Conservation (phyloP, 2,329 filamentous ascomycete genomes). For the Beauveria sp. region DNA sequence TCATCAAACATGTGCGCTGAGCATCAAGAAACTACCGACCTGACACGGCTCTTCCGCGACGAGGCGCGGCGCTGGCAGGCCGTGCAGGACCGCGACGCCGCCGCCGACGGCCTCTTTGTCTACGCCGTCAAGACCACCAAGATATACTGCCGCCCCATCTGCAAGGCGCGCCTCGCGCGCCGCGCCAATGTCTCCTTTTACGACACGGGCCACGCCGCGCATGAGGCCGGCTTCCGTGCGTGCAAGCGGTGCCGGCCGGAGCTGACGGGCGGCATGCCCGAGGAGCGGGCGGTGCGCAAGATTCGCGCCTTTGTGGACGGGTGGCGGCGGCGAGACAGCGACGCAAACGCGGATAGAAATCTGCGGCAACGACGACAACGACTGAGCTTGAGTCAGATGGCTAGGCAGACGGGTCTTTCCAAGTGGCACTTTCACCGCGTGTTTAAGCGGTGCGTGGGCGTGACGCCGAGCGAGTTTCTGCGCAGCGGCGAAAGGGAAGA, state of each 20-base stretch:
- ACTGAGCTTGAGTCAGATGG: slow-evolving; percentile 36
- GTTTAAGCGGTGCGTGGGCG: slow-evolving; percentile 47
- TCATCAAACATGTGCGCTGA: background rate
- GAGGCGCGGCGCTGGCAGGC: slow-evolving; percentile 29
- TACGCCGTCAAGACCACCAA: slow-evolving; percentile 37
- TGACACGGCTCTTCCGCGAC: slow-evolving; percentile 19
- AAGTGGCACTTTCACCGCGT: slow-evolving; percentile 52
- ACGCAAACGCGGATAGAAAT: background rate
- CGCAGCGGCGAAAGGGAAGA: slow-evolving; percentile 6
- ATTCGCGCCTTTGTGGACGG: slow-evolving; percentile 26
- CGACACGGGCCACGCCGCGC: slow-evolving; percentile 35
- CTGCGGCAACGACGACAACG: background rate
- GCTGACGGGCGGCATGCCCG: slow-evolving; percentile 31
- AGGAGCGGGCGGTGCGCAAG: slow-evolving; percentile 35
- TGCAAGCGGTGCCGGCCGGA: slow-evolving; percentile 50
- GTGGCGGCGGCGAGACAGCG: slow-evolving; percentile 16
- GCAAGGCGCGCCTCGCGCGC: slow-evolving; percentile 51
- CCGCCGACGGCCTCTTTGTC: slow-evolving; percentile 32
- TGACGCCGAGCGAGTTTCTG: slow-evolving; percentile 35
- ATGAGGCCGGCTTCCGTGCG: slow-evolving; percentile 40
- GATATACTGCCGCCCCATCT: slow-evolving; percentile 54
- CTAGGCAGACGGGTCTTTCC: slow-evolving; percentile 42
- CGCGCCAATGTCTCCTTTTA: slow-evolving; percentile 54
- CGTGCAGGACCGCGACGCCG: slow-evolving; percentile 25
- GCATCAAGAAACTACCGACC: background rate